Evolutionary conservation across 441 rosid genomes (phyloP).

Genomic region (Pelargonium australe): DNA sequence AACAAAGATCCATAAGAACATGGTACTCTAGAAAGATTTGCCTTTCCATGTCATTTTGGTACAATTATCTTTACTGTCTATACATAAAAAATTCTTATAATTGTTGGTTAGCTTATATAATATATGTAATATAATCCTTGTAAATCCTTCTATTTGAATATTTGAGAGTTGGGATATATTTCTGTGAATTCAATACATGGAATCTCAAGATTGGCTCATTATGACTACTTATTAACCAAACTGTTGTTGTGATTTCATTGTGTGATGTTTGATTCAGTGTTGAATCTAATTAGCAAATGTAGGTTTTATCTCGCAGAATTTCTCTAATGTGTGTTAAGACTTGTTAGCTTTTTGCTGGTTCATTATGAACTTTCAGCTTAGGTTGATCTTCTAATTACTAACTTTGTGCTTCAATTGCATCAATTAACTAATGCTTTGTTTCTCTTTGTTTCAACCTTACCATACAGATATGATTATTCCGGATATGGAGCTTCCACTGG

Average conservation of each 20-base stretch:
- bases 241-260: not conserved
- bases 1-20: not conserved
- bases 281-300: not conserved
- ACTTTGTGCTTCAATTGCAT: slow-evolving; percentile 9
- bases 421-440: slow-evolving; percentile 14
- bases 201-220: not conserved
- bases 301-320: not conserved
- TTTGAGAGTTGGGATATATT: not conserved
- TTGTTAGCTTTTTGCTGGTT: not conserved
- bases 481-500: slow-evolving; percentile 98
- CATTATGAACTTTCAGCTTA: not conserved
- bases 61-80: not conserved
- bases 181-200: not conserved
- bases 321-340: not conserved
- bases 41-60: slow-evolving; percentile 18
- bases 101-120: not conserved
- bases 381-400: slow-evolving; percentile 5
- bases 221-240: not conserved
- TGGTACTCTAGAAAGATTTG: slow-evolving; percentile 9
- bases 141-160: not conserved
- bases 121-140: not conserved
- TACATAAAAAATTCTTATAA: not conserved
- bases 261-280: no score
- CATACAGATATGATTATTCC: slow-evolving; percentile 87
- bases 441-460: not conserved